Conservation (phyloP, 192 early-diverging fungal species). For the Umbelopsis isabellina region DNA sequence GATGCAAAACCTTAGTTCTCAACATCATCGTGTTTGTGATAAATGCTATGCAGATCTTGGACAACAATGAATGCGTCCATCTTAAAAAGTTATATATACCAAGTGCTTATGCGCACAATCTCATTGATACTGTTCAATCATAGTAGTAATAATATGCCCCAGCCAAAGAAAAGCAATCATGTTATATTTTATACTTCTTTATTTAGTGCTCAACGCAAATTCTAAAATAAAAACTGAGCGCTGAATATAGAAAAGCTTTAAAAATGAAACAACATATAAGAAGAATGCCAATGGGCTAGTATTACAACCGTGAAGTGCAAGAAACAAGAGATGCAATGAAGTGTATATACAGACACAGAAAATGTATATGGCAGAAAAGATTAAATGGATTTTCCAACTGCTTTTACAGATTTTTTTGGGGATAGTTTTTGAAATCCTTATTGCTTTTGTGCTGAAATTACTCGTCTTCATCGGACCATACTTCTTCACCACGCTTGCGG, state of each 20-base stretch:
- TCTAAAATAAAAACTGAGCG: background rate
- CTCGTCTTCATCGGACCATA: constrained; percentile 49
- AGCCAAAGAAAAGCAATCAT: too few species aligned
- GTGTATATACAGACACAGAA: constrained; percentile 16
- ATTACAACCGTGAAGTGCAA: constrained; percentile 23
- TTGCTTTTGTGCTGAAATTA: background rate
- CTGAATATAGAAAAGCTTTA: background rate
- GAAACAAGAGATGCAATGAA: background rate
- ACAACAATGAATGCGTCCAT: background rate
- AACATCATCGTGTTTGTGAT: constrained; percentile 41
- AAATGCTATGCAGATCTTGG: constrained; percentile 42
- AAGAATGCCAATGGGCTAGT: constrained; percentile 16
- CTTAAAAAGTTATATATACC: background rate
- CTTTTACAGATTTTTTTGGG: background rate
- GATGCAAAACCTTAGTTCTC: constrained; percentile 23
- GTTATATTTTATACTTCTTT: background rate
- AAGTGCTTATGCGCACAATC: constrained; percentile 7
- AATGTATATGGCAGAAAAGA: background rate
- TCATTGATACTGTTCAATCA: too few species aligned
- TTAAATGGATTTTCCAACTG: background rate
- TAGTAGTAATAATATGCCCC: too few species aligned
- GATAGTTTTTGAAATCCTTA: too few species aligned
- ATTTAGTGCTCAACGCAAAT: background rate
- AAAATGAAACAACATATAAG: constrained; percentile 15
- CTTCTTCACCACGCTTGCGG: constrained; percentile 63